Base-by-base conservation (phyloP, 2,329 filamentous ascomycete genomes). In the Thielaviopsis euricoi region DNA sequence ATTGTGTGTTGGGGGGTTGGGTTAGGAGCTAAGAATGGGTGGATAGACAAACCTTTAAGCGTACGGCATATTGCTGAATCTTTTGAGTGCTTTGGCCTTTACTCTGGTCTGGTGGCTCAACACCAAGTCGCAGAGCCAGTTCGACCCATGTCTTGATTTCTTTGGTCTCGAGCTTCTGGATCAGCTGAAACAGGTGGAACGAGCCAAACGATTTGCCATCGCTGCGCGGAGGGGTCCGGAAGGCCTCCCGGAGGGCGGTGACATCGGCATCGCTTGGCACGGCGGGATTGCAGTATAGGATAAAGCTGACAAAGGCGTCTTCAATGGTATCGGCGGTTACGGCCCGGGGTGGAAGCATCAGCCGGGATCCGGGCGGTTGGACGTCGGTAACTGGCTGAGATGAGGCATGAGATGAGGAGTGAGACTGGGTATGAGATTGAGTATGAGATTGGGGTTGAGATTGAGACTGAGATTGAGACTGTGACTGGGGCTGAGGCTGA, bases 81-180 rank as follows among this genome's bases (percentile, higher is more conserved):
- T 95, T 95, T 67, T 96, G 91, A 1, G 86, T 83, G 68, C 89
- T 95, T 71, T 94, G 86, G 25, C 88, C 87, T 68, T 91, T 93
- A 60, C 86, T 82, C 23, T 82, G 75, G 60, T 88, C 85, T 1
- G 89, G 89, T 2, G 86, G 85, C 65, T 94, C 87, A 17, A 95
- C 91, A 10, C 91, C 90, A n/a, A 96, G 74, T 65, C 86, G 85
- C 56, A 90, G 79, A 0, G 88, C 90, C 63, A 96, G 68, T 67
- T 95, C 87, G 48, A 86, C 87, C 90, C 90, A 96, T 0, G 89
- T 95, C 70, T 90, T 93, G 68, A 96, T 83, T 66, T 95, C 87
- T 66, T 87, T 90, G 22, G 74, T 73, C 63, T 94, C 86, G 56
- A 94, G 80, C 68, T 85, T 84, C 62, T 79, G 76, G 66, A 96